These are phyloP conservation scores for Leccinum broughii DNA, from an alignment of 768 basidiomycete species.

Conservation along the genomic window DNA sequence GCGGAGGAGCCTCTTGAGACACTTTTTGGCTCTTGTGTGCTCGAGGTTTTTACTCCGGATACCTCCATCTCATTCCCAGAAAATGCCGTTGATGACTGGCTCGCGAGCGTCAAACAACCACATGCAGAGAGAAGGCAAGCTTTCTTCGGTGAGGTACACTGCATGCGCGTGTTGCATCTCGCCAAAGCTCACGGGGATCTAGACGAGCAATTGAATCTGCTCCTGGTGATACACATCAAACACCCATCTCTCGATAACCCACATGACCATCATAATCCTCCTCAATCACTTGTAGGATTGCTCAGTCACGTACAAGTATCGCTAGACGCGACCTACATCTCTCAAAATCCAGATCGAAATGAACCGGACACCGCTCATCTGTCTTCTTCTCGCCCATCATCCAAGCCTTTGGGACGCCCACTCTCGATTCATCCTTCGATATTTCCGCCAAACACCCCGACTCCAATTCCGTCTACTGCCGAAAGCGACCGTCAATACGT, in stretches of 20 bases:
- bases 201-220: slow-evolving; percentile 58
- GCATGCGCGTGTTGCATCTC: slow-evolving; percentile 5
- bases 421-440: slow-evolving; percentile 57
- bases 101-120: slow-evolving; percentile 44
- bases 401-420: slow-evolving; percentile 39
- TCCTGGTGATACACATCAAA: slow-evolving; percentile 42
- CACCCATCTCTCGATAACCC: slow-evolving; percentile 35
- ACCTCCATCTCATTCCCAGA: slow-evolving; percentile 63
- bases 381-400: slow-evolving; percentile 57
- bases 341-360: slow-evolving; percentile 42
- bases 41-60: slow-evolving; percentile 66
- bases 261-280: slow-evolving; percentile 27
- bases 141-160: slow-evolving; percentile 65
- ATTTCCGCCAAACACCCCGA: slow-evolving; percentile 80
- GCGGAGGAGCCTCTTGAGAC: slow-evolving; percentile 54
- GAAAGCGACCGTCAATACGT: slow-evolving; percentile 77
- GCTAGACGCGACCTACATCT: slow-evolving; percentile 80
- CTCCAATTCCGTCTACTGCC: slow-evolving; percentile 74
- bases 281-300: slow-evolving; percentile 51
- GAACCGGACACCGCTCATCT: slow-evolving; percentile 39
- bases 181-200: slow-evolving; percentile 22
- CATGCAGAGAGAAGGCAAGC: slow-evolving; percentile 59
- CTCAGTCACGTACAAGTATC: slow-evolving; percentile 73
- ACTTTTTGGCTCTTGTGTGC: slow-evolving; percentile 56
- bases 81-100: slow-evolving; percentile 53